phyloP scores from a whole-genome alignment of 306 rosid species.

The Phaseolus lunatus region DNA sequence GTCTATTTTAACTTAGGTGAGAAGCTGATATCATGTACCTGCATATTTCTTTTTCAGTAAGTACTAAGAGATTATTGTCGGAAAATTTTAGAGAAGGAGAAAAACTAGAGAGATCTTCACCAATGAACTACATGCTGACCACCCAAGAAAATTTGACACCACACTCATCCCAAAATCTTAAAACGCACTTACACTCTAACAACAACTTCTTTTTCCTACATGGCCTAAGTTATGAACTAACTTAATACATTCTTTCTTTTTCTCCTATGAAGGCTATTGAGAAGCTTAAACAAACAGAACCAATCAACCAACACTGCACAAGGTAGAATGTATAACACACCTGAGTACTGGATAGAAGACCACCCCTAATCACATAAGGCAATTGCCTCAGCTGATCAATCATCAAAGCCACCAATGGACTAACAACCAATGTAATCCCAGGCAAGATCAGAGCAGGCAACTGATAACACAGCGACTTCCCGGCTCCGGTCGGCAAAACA shows the following conservation, averaged over 20 bases:
- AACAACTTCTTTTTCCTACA: too few relatives aligned
- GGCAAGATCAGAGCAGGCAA: conserved; percentile 80
- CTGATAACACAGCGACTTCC: conserved; percentile 96
- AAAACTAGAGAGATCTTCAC: too few relatives aligned
- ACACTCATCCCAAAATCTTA: too few relatives aligned
- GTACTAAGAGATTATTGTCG: too few relatives aligned
- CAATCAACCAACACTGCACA: too few relatives aligned
- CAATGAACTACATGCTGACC: too few relatives aligned
- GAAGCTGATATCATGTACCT: neutral
- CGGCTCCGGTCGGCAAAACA: conserved; percentile 92
- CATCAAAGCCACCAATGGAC: conserved; percentile 93
- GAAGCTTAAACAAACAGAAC: neutral
- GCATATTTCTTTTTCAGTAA: too few relatives aligned
- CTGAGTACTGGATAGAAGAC: conserved; percentile 80
- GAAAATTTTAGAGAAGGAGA: too few relatives aligned
- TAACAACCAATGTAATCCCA: conserved; percentile 84
- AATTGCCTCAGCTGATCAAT: conserved; percentile 87
- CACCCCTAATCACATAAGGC: conserved; percentile 78
- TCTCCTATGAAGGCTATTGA: neutral
- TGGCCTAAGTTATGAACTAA: too few relatives aligned
- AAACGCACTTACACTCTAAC: too few relatives aligned
- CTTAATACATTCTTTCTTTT: too few relatives aligned
- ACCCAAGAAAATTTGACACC: too few relatives aligned
- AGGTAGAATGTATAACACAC: conserved; percentile 42
- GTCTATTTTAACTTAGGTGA: neutral